phyloP scores from a whole-genome alignment of 2,329 filamentous ascomycete species.

The Scedosporium dehoogii region DNA sequence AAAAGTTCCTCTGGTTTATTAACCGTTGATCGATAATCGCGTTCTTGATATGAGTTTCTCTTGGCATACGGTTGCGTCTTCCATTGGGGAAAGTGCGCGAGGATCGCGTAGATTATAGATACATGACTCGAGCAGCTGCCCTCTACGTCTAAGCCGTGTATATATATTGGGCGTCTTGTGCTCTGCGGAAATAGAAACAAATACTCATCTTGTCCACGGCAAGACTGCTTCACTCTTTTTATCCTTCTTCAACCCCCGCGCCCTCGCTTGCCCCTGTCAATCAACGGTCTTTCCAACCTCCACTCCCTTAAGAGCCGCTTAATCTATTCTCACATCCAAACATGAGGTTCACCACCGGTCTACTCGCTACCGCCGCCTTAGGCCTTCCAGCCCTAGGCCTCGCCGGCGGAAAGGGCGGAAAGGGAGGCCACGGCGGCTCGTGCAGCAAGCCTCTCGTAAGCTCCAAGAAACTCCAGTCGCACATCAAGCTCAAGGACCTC shows the following conservation, averaged over 20 bases:
- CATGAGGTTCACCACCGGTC: conserved; percentile 4
- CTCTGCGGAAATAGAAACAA: background rate
- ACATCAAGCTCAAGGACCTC: conserved; percentile 29
- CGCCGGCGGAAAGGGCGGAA: background rate
- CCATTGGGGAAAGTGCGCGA: background rate
- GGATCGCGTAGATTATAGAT: background rate
- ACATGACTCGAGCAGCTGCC: background rate
- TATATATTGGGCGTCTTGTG: background rate
- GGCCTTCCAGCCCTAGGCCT: background rate
- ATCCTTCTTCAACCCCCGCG: background rate
- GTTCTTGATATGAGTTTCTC: background rate
- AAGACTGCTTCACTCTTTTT: background rate
- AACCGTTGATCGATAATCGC: background rate
- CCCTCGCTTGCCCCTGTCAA: background rate
- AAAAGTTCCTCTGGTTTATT: background rate
- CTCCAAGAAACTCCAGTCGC: conserved; percentile 26
- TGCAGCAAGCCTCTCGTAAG: conserved; percentile 22
- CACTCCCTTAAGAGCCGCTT: no score
- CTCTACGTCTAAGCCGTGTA: background rate
- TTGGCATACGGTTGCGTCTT: background rate
- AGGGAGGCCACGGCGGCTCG: background rate
- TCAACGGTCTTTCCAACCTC: no score
- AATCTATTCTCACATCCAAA: background rate
- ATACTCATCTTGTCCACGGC: background rate
- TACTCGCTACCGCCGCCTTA: conserved; percentile 6